phyloP scores from a whole-genome alignment of 371 early-diverging fungal species.

The Conidiobolus incongruus region DNA sequence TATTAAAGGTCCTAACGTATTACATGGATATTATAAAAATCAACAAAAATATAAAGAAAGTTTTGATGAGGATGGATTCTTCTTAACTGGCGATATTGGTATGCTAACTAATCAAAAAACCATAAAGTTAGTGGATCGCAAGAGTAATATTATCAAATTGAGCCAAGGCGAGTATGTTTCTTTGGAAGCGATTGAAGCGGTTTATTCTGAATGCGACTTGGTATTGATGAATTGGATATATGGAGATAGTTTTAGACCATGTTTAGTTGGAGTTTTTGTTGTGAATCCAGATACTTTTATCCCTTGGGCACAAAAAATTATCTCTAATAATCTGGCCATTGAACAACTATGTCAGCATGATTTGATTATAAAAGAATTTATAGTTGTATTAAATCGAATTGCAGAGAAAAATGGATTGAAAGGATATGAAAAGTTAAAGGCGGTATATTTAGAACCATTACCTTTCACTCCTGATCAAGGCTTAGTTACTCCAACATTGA shows the following conservation, averaged over 20 bases:
- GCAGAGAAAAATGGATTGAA: too few relatives aligned
- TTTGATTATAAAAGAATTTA: conserved; percentile 28
- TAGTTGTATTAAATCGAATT: too few relatives aligned
- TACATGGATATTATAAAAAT: conserved; percentile 68
- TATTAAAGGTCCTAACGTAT: conserved; percentile 58
- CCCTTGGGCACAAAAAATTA: conserved; percentile 14
- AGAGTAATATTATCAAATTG: conserved; percentile 94
- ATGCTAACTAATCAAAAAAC: conserved; percentile 26
- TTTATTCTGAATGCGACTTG: conserved; percentile 9
- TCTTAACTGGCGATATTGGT: conserved; percentile 80
- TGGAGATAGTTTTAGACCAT: conserved; percentile 63
- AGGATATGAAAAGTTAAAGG: conserved; percentile 62
- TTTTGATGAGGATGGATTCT: conserved; percentile 74
- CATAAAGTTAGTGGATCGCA: conserved; percentile 75
- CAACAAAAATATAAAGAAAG: conserved; percentile 58
- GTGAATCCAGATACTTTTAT: conserved; percentile 38
- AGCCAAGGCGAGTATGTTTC: conserved; percentile 92
- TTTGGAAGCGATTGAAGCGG: conserved; percentile 61
- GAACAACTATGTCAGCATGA: conserved; percentile 19
- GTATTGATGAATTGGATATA: conserved; percentile 45
- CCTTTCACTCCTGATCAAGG: conserved; percentile 75
- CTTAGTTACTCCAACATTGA: conserved; percentile 49
- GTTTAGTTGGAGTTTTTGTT: conserved; percentile 64
- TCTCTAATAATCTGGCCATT: conserved; percentile 2
- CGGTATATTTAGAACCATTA: conserved; percentile 34